phyloP scores from a whole-genome alignment of 2,329 filamentous ascomycete species.

The Cyclaneusma minus region DNA sequence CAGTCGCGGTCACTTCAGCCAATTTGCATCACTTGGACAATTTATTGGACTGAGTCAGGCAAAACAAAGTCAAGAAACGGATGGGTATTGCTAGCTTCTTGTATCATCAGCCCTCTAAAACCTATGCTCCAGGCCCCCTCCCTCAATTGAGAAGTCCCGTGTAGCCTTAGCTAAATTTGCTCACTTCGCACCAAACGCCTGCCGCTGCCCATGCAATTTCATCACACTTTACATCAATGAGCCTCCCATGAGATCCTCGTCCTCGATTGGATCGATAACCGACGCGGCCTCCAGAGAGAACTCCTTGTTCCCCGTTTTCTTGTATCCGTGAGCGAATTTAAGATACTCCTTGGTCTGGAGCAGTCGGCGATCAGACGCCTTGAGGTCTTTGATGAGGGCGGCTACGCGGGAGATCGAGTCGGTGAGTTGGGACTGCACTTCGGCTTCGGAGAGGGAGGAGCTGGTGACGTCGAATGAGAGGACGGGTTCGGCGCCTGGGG shows the following conservation, averaged over 20 bases:
- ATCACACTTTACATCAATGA: too few species aligned
- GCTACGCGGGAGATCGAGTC: conserved; percentile 26
- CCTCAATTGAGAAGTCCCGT: too few species aligned
- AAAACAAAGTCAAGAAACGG: too few species aligned
- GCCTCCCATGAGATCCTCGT: conserved; percentile 46
- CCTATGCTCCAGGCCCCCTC: too few species aligned
- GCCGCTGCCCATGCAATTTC: too few species aligned
- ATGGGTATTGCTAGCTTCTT: too few species aligned
- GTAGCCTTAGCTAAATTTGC: too few species aligned
- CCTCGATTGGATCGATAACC: conserved; percentile 35
- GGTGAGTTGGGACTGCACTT: conserved; percentile 32
- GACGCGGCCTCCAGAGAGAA: conserved; percentile 10
- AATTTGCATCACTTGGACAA: too few species aligned
- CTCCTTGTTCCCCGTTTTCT: conserved; percentile 13
- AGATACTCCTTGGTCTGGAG: conserved; percentile 41
- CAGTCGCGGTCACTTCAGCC: too few species aligned
- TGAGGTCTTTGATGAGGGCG: conserved; percentile 29
- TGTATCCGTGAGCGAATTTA: conserved; percentile 27
- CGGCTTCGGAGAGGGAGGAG: conserved; percentile 29
- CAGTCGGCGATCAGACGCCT: conserved; percentile 36
- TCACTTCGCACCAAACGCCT: too few species aligned
- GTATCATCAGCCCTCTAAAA: too few species aligned
- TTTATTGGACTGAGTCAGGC: too few species aligned
- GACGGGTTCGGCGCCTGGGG: conserved; percentile 27
- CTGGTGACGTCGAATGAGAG: conserved; percentile 32